These are phyloP conservation scores for Saccharomyces hybrid DNA, from an alignment of 1,139 yeast genomes.

Conservation along the genomic window DNA sequence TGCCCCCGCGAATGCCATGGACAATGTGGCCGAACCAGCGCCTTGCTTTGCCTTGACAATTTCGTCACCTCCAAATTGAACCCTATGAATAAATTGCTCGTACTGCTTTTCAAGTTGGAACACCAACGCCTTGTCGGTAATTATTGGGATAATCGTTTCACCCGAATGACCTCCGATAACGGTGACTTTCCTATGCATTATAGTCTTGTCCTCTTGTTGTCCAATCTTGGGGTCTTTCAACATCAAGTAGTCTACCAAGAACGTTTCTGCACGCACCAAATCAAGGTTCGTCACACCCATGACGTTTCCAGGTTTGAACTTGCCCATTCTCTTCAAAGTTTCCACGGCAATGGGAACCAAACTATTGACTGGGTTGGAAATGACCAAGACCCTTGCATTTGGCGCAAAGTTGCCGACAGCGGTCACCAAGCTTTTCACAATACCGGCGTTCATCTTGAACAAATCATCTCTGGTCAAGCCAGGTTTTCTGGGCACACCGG, in stretches of 20 bases:
- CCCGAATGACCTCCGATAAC: conserved; percentile 78
- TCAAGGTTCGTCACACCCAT: conserved; percentile 73
- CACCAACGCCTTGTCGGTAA: conserved; percentile 17
- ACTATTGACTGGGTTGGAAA: conserved; percentile 70
- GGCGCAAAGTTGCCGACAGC: conserved; percentile 54
- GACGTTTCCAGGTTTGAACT: conserved; percentile 52
- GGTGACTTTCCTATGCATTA: conserved; percentile 44
- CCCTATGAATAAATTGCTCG: conserved; percentile 47
- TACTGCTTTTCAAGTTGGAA: conserved; percentile 32
- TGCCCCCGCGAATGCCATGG: conserved; percentile 74
- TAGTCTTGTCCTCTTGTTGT: conserved; percentile 22
- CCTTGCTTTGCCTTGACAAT: conserved; percentile 73
- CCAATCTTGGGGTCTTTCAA: not conserved
- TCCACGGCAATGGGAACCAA: conserved; percentile 73
- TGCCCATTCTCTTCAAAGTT: conserved; percentile 45
- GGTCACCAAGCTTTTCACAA: conserved; percentile 53
- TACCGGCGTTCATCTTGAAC: conserved; percentile 66
- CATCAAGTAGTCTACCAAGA: conserved; percentile 39
- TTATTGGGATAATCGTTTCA: conserved; percentile 61
- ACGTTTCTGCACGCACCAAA: conserved; percentile 62
- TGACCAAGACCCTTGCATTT: conserved; percentile 55
- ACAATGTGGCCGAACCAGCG: conserved; percentile 69
- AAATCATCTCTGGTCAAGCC: conserved; percentile 77
- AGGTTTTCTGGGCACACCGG: conserved; percentile 77
- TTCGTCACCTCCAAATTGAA: conserved; percentile 75